Conservation (phyloP, 1,139 yeast genomes). For the Protomyces inundatus region DNA sequence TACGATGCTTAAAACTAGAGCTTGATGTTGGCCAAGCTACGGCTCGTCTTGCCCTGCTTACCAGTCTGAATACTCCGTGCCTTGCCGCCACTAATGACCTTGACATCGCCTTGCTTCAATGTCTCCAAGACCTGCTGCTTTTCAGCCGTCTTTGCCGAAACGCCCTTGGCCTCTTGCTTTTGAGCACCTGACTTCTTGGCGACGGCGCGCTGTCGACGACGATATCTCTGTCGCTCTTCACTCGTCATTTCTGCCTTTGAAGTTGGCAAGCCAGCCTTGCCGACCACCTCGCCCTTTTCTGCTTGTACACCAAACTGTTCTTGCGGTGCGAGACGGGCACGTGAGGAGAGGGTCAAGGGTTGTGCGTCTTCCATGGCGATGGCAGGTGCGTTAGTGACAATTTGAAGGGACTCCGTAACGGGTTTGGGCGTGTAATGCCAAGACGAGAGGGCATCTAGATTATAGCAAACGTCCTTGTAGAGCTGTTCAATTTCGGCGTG, state of each 20-base stretch:
- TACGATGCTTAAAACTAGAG: not conserved
- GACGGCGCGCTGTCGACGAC: constrained; percentile 65
- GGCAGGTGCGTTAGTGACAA: constrained; percentile 74
- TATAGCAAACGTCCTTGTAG: constrained; percentile 59
- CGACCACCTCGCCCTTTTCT: constrained; percentile 55
- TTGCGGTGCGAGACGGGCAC: constrained; percentile 87
- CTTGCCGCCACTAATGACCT: constrained; percentile 75
- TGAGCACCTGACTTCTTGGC: constrained; percentile 36
- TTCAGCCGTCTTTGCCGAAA: constrained; percentile 21
- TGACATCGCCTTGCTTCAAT: constrained; percentile 66
- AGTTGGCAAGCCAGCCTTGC: constrained; percentile 75
- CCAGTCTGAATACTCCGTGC: constrained; percentile 70
- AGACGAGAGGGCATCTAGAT: constrained; percentile 80
- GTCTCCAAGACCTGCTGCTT: constrained; percentile 54
- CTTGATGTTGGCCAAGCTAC: not conserved
- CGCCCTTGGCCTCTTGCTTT: constrained; percentile 49
- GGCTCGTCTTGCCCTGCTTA: constrained; percentile 44
- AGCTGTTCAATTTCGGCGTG: constrained; percentile 73
- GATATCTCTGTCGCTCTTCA: constrained; percentile 85
- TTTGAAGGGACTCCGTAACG: constrained; percentile 68
- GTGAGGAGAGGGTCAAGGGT: constrained; percentile 73
- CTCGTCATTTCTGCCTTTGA: constrained; percentile 77
- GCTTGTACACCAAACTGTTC: constrained; percentile 59
- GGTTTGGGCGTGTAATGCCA: constrained; percentile 94
- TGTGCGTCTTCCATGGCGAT: constrained; percentile 95